phyloP scores from a whole-genome alignment of 2,329 filamentous ascomycete genomes.

The Ceratocystis harringtonii region DNA sequence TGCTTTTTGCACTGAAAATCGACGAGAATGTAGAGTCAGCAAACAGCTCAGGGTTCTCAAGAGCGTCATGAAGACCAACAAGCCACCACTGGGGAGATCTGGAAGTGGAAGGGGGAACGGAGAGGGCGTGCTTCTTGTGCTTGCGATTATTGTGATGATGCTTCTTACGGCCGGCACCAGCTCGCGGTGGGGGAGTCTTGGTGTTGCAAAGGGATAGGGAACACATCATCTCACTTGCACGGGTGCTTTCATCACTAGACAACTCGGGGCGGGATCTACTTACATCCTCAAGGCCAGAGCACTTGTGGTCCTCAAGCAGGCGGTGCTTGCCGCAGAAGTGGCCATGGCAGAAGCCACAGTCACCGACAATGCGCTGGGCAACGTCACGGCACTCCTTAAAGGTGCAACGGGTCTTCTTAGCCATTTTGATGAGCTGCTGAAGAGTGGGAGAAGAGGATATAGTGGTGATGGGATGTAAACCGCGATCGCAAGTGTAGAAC shows the following conservation, averaged over 20 bases:
- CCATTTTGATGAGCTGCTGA: conserved; percentile 31
- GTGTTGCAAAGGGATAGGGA: background rate
- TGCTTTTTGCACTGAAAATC: conserved; percentile 79
- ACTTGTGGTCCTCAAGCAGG: conserved; percentile 87
- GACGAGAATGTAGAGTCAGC: conserved; percentile 23
- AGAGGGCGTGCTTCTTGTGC: conserved; percentile 10
- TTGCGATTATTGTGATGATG: background rate
- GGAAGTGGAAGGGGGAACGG: conserved; percentile 11
- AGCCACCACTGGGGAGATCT: conserved; percentile 25
- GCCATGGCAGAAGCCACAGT: conserved; percentile 87
- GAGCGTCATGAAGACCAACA: conserved; percentile 27
- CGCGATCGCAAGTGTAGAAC: background rate
- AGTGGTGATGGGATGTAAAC: background rate
- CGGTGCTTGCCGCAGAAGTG: conserved; percentile 93
- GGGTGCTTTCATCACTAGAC: background rate
- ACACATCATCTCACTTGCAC: background rate
- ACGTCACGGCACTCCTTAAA: conserved; percentile 79
- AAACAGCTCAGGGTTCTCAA: conserved; percentile 24
- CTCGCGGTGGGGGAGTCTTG: background rate
- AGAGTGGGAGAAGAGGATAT: background rate
- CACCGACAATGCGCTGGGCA: conserved; percentile 85
- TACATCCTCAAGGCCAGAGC: conserved; percentile 77
- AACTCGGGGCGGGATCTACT: conserved; percentile 24
- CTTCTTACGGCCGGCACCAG: background rate
- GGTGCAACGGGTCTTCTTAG: conserved; percentile 70